Conservation (phyloP, 352 stramenopile species). For the Phytophthora litchii region DNA sequence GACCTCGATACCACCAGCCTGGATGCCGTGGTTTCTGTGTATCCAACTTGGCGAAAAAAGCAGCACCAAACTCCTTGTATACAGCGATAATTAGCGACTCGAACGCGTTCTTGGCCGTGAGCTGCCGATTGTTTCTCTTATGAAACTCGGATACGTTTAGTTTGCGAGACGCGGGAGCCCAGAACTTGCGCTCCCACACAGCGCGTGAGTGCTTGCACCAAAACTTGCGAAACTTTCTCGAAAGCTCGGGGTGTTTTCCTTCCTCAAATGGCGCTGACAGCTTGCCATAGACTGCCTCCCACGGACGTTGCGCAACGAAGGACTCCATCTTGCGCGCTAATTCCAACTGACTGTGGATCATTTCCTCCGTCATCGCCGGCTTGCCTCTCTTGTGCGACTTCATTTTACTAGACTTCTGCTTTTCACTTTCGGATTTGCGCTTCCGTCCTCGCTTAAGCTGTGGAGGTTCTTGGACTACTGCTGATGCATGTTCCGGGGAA, state of each 20-base stretch:
- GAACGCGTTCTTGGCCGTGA: conserved; percentile 38
- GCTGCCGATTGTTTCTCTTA: conserved; percentile 42
- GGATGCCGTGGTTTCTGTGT: conserved; percentile 33
- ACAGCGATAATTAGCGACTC: conserved; percentile 37
- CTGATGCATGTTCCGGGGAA: too few species aligned
- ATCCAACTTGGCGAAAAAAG: conserved; percentile 39
- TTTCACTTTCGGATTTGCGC: not conserved
- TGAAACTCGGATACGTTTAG: conserved; percentile 10
- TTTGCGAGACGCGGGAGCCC: conserved; percentile 34
- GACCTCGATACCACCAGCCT: conserved; percentile 60
- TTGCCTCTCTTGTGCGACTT: conserved; percentile 29
- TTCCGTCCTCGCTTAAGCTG: conserved; percentile 8
- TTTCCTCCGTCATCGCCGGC: conserved; percentile 19
- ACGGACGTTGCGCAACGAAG: conserved; percentile 44
- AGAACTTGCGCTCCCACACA: conserved; percentile 70
- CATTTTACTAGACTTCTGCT: not conserved
- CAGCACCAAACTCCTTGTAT: conserved; percentile 39
- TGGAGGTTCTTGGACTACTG: not conserved
- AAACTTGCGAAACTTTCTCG: conserved; percentile 37
- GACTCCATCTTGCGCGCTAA: conserved; percentile 23
- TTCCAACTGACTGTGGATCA: conserved; percentile 20
- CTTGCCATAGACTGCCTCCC: conserved; percentile 37
- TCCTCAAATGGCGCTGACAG: conserved; percentile 50
- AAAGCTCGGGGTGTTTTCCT: conserved; percentile 18
- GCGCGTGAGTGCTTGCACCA: conserved; percentile 40